Base-by-base conservation (phyloP, 2,329 filamentous ascomycete species). In the Aspergillus quadrilineatus region DNA sequence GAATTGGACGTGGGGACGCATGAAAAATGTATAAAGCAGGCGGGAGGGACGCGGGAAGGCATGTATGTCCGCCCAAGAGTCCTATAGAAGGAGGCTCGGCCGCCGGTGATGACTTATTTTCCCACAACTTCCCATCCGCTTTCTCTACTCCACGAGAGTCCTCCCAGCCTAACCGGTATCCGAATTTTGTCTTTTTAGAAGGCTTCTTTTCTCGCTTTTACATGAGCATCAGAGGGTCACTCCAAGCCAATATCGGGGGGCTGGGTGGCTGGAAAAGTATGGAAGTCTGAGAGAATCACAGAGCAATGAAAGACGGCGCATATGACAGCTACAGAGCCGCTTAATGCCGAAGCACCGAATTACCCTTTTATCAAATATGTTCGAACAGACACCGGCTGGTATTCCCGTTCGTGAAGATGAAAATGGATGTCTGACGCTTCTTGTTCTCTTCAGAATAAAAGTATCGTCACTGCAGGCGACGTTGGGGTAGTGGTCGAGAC, bases 211-310 rank as follows among this genome's bases (percentile, higher is more conserved):
- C 32, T 10, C 9, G 6, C 30, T 14, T 45, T 42, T 47, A 47
- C 51, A 7, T 45, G 32, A 9, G 41, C 17, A 42, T 28, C n/a
- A 45, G 22, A 22, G 29, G 26, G 49, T n/a, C 29, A 44, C 15
- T 30, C 50, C 41, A 52, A 50, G 41, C 42, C 49, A 59, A 60
- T 60, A 61, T 62, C 29, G 55, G 64, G 58, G 55, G 59, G 64
- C 56, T 66, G 62, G 56, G 65, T 66, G 65, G 65, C 64, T 65
- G 65, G 63, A 63, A 53, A 55, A 57, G 52, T 54, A 53, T 57
- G 52, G 51, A 55, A 55, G 53, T 39, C 56, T 44, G 34, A 46
- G 45, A 49, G 26, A 50, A 43, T 26, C 28, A 50, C 2, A 44
- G 43, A 6, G 50, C 26, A 46, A 50, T 5, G 5, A 53, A 52